Evolutionary conservation across 495 filamentous ascomycete species (phyloP).

Genomic region (Gamarada debralockiae): DNA sequence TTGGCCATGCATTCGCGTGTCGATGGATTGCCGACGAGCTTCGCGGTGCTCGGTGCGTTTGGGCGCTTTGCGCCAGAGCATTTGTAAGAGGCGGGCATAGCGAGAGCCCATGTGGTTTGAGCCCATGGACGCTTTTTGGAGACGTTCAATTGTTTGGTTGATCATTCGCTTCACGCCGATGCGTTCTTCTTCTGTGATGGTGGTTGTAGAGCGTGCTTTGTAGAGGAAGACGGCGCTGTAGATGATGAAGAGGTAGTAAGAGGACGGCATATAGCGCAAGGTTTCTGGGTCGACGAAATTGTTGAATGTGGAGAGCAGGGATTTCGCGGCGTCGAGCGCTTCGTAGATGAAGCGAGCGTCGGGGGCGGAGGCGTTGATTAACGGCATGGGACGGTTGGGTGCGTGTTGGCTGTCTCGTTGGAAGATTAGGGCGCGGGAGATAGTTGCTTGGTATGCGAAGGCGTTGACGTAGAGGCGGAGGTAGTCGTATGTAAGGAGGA

Average conservation of each 20-base stretch:
- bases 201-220: constrained; percentile 25
- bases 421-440: constrained; percentile 50
- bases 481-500: constrained; percentile 62
- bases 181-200: constrained; percentile 27
- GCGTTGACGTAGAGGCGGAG: constrained; percentile 62
- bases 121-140: constrained; percentile 22
- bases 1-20: background rate
- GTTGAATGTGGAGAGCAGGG: constrained; percentile 52
- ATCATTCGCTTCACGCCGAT: constrained; percentile 20
- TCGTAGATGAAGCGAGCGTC: constrained; percentile 63
- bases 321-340: constrained; percentile 58
- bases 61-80: constrained; percentile 25
- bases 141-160: constrained; percentile 22
- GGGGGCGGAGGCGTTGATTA: constrained; percentile 43
- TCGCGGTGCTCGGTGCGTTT: background rate
- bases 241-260: constrained; percentile 52
- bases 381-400: constrained; percentile 19
- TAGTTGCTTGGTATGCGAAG: constrained; percentile 63
- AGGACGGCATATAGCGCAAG: constrained; percentile 55
- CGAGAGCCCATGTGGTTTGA: constrained; percentile 25
- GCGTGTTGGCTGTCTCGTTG: constrained; percentile 45
- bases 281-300: constrained; percentile 50
- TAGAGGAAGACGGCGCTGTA: constrained; percentile 30
- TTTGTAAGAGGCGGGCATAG: constrained; percentile 21
- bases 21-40: background rate